Conservation (phyloP, 805 yeast genomes). For the Starmerella bombi region DNA sequence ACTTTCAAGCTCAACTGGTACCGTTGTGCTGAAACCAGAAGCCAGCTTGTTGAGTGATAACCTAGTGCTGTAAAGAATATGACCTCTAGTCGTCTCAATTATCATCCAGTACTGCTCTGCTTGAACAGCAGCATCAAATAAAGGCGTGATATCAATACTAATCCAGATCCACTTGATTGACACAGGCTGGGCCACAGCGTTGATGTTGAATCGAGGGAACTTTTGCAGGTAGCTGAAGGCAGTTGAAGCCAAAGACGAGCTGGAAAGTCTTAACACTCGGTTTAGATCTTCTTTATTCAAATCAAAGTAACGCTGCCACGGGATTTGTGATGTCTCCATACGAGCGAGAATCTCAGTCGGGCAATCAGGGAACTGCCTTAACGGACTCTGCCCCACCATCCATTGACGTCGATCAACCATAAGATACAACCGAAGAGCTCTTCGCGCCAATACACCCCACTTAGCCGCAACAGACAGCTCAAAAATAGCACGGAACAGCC, state of each 20-base stretch:
- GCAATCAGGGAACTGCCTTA: constrained; percentile 66
- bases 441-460: constrained; percentile 55
- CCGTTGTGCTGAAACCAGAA: neutral
- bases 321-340: constrained; percentile 67
- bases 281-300: constrained; percentile 64
- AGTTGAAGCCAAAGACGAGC: constrained; percentile 47
- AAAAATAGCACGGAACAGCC: constrained; percentile 71
- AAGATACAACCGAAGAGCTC: constrained; percentile 52
- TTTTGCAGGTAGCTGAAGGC: constrained; percentile 45
- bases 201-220: constrained; percentile 57
- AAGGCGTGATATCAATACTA: constrained; percentile 52
- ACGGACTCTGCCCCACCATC: constrained; percentile 63
- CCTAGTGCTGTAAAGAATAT: constrained; percentile 36
- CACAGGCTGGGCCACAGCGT: constrained; percentile 60
- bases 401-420: constrained; percentile 74
- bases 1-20: neutral
- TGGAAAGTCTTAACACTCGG: constrained; percentile 47
- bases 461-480: constrained; percentile 58
- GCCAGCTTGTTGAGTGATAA: neutral
- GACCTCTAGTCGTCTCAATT: constrained; percentile 73
- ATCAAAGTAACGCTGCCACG: constrained; percentile 66
- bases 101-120: constrained; percentile 54
- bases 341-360: constrained; percentile 58
- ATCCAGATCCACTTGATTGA: constrained; percentile 55
- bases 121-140: constrained; percentile 41